phyloP scores from a whole-genome alignment of 2,329 filamentous ascomycete genomes.

The Lasiodiplodia gonubiensis region DNA sequence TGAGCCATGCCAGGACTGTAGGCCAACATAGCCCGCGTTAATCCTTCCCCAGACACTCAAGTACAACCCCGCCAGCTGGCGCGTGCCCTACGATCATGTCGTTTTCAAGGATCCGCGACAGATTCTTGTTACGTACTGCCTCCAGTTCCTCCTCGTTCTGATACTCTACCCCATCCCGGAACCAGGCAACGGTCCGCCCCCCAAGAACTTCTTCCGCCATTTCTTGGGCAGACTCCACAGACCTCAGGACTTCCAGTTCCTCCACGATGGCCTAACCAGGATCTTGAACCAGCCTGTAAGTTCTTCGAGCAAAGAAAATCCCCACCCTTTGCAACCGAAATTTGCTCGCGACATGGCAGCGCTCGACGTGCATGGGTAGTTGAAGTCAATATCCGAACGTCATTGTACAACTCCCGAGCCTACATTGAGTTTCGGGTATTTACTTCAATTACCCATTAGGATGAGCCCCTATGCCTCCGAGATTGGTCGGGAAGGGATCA shows the following conservation, averaged over 20 bases:
- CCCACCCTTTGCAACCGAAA: too few relatives aligned
- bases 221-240: constrained; percentile 89
- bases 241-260: constrained; percentile 96
- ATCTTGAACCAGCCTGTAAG: constrained; percentile 83
- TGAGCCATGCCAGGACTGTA: constrained; percentile 53
- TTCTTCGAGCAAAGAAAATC: too few relatives aligned
- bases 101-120: constrained; percentile 92
- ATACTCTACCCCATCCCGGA: constrained; percentile 89
- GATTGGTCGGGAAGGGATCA: neutral
- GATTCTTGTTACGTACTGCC: constrained; percentile 85
- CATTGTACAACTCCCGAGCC: too few relatives aligned
- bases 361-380: too few relatives aligned
- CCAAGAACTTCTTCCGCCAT: constrained; percentile 93
- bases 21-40: neutral
- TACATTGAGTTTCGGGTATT: too few relatives aligned
- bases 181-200: constrained; percentile 64
- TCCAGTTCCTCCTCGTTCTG: constrained; percentile 87
- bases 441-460: too few relatives aligned
- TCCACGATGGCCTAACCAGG: constrained; percentile 91
- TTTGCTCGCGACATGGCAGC: too few relatives aligned
- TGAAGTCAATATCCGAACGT: too few relatives aligned
- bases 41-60: constrained; percentile 73
- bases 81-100: constrained; percentile 90
- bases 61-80: constrained; percentile 93
- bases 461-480: too few relatives aligned